A percentile compares a stretch with the other conserved stretches of the same genome.
Evolutionary conservation across 441 rosid species (phyloP).

Genomic region (Arabidopsis hybrid): DNA sequence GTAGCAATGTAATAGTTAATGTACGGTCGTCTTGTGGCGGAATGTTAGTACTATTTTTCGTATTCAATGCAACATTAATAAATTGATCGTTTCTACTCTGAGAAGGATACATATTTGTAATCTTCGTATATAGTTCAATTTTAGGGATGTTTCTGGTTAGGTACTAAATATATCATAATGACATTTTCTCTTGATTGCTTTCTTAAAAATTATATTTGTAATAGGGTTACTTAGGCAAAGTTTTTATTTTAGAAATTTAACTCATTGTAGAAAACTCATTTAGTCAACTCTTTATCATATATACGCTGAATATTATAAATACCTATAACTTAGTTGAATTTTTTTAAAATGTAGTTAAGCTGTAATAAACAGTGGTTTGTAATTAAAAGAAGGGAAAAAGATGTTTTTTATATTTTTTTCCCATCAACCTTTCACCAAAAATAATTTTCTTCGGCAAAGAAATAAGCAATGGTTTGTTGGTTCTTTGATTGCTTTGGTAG

Average conservation of each 20-base stretch:
- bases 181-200: background rate
- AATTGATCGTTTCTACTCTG: slow-evolving; percentile 2
- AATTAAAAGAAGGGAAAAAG: background rate
- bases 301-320: background rate
- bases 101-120: background rate
- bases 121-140: background rate
- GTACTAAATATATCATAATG: background rate
- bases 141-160: background rate
- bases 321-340: background rate
- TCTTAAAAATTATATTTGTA: background rate
- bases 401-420: background rate
- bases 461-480: background rate
- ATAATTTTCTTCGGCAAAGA: background rate
- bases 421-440: background rate
- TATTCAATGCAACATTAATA: background rate
- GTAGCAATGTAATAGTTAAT: slow-evolving; percentile 26
- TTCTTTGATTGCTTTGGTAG: slow-evolving; percentile 4
- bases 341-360: background rate
- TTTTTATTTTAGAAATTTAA: background rate
- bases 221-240: background rate
- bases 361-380: background rate
- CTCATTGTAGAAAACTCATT: background rate
- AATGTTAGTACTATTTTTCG: slow-evolving; percentile 1
- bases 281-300: background rate
- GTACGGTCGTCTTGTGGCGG: background rate